A percentile compares a stretch with the other conserved stretches of the same genome.
Evolutionary conservation across 2,329 filamentous ascomycete species (phyloP).

Genomic region (Parascedosporium putredinis): DNA sequence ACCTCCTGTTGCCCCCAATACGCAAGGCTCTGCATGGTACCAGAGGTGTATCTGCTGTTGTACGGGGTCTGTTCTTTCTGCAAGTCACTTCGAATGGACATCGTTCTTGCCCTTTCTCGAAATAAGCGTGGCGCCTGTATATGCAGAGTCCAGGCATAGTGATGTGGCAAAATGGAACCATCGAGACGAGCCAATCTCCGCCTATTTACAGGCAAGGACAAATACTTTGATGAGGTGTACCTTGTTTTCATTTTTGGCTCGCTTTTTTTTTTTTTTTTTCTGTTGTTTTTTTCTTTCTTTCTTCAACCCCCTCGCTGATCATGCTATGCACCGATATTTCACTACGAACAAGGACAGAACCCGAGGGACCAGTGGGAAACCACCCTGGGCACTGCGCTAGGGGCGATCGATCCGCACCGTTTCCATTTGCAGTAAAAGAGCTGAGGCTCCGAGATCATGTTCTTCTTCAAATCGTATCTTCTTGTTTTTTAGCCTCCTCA

Average conservation of each 20-base stretch:
- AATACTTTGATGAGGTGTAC: slow-evolving; percentile 3
- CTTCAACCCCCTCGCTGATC: too few species aligned
- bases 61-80: slow-evolving; percentile 4
- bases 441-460: background rate
- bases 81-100: slow-evolving; percentile 10
- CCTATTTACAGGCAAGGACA: slow-evolving; percentile 5
- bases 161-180: slow-evolving; percentile 10
- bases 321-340: too few species aligned
- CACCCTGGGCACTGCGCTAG: background rate
- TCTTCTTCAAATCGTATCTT: background rate
- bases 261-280: background rate
- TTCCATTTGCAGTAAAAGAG: background rate
- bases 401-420: background rate
- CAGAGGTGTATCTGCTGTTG: slow-evolving; percentile 1
- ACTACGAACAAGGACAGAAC: slow-evolving; percentile 1
- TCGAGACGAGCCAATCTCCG: slow-evolving; percentile 8
- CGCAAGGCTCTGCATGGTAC: slow-evolving; percentile 1
- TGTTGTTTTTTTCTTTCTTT: too few species aligned
- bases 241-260: background rate
- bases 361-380: background rate
- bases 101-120: slow-evolving; percentile 5
- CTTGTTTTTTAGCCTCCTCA: background rate
- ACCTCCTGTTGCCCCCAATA: background rate
- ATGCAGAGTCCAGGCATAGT: slow-evolving; percentile 9
- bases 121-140: slow-evolving; percentile 9